Conservation (phyloP, 2,329 filamentous ascomycete species). For the Exophiala bonariae region DNA sequence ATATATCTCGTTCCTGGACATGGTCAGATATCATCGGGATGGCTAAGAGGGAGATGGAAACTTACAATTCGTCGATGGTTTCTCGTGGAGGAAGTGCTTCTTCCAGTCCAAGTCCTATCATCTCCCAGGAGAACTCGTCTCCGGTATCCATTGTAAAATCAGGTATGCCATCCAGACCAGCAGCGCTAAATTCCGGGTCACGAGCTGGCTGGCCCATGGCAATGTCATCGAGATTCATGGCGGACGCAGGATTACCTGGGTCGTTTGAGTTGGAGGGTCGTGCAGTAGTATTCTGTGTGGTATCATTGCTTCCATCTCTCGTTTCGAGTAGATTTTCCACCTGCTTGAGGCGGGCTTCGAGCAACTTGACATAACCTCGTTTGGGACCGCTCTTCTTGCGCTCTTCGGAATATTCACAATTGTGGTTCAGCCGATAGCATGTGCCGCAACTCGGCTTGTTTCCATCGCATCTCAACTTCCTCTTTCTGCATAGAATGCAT, state of each 20-base stretch:
- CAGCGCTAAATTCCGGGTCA: conserved; percentile 20
- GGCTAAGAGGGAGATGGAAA: conserved; percentile 26
- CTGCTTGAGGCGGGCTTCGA: conserved; percentile 74
- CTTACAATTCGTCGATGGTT: conserved; percentile 83
- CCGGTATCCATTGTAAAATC: conserved; percentile 29
- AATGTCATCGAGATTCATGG: conserved; percentile 4
- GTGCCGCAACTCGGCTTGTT: conserved; percentile 82
- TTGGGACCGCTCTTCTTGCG: conserved; percentile 93
- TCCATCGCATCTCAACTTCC: conserved; percentile 68
- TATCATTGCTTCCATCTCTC: conserved; percentile 13
- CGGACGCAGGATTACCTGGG: neutral
- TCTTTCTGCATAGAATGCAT: conserved; percentile 86
- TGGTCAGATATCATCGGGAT: conserved; percentile 6
- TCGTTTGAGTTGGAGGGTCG: neutral
- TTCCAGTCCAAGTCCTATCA: conserved; percentile 78
- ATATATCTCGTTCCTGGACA: conserved; percentile 73
- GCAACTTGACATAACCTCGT: conserved; percentile 87
- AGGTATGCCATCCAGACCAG: conserved; percentile 15
- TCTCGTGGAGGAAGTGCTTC: conserved; percentile 78
- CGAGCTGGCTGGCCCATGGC: conserved; percentile 17
- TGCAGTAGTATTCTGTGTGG: neutral
- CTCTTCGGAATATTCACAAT: conserved; percentile 88
- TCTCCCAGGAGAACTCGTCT: conserved; percentile 72
- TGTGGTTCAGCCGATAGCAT: conserved; percentile 80
- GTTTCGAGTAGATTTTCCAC: conserved; percentile 28